Base-by-base conservation (phyloP, 1,139 yeast species). In the Taiozyma onychis region DNA sequence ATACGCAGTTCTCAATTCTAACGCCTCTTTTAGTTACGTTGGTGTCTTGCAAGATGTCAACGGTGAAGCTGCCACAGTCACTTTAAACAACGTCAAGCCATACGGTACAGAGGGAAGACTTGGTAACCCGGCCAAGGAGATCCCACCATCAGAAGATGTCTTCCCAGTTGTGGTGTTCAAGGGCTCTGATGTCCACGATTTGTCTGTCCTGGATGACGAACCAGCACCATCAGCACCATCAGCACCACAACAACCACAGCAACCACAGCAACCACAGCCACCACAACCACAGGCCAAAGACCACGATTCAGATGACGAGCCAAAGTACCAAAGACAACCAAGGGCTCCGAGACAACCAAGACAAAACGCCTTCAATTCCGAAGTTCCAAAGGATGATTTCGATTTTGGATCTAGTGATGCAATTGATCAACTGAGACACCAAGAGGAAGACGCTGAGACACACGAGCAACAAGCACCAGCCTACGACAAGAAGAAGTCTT, bases 91-190 rank as follows among this genome's bases (percentile, higher is more conserved):
- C 48, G 99, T 93, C 46, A 80, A 91, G 55, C 83, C 91, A 48
- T 85, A 85, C 61, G 99, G 99, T 50, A 87, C 98, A 16, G 99
- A 93, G 67, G 97, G 96, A 30, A 80, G 99, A 62, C 76, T 86
- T 61, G 82, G 83, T 37, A 88, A 85, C 66, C 86, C 89, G 1
- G 68, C 76, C 26, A 75, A 78, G 56, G 96, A 89, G 66, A 83
- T 90, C 44, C 79, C 83, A 51, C 89, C 97, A 6, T 81, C 87
- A 16, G 75, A 76, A 43, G 88, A 84, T 48, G 77, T 86, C 21
- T 88, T 83, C 66, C 93, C 88, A 44, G 81, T 80, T 56, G 91
- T 93, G 53, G 90, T 87, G 47, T 88, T 93, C 66, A 81, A 95
- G 58, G 99, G 99, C 41, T 82, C 89, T 39, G 98, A 91, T 62